phyloP scores from a whole-genome alignment of 306 rosid genomes.

The Fragaria vesca region DNA sequence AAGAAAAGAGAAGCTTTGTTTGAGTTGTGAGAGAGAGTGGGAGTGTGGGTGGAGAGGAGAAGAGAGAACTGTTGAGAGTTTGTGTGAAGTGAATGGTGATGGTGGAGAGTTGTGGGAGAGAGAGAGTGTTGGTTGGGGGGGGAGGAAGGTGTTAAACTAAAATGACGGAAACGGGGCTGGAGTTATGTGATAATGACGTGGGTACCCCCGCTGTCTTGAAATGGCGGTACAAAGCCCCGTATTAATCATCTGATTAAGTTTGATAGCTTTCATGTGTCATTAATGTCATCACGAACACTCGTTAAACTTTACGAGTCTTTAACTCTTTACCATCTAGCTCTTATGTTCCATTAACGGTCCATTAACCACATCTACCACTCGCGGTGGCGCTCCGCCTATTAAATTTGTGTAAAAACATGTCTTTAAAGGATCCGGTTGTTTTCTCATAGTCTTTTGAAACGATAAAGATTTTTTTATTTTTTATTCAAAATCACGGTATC shows the following conservation, averaged over 20 bases:
- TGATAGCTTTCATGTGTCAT: no score
- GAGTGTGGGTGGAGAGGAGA: neutral
- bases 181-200: constrained; percentile 30
- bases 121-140: neutral
- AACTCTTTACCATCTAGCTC: constrained; percentile 22
- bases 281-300: neutral
- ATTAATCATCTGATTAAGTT: neutral
- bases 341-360: neutral
- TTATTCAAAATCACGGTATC: no score
- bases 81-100: constrained; percentile 6
- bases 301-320: neutral
- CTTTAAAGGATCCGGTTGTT: no score
- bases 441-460: no score
- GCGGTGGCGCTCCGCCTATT: neutral
- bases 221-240: constrained; percentile 4
- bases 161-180: constrained; percentile 52
- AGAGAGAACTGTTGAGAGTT: constrained; percentile 4
- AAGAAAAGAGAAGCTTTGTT: neutral
- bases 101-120: constrained; percentile 10
- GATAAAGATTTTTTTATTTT: no score
- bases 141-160: constrained; percentile 9
- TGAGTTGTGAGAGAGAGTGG: neutral
- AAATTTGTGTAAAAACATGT: neutral
- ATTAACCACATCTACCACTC: neutral
- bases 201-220: constrained; percentile 27